Evolutionary conservation across 176 grass and related monocot genomes (phyloP).

Genomic region (Rhynchospora pubera): DNA sequence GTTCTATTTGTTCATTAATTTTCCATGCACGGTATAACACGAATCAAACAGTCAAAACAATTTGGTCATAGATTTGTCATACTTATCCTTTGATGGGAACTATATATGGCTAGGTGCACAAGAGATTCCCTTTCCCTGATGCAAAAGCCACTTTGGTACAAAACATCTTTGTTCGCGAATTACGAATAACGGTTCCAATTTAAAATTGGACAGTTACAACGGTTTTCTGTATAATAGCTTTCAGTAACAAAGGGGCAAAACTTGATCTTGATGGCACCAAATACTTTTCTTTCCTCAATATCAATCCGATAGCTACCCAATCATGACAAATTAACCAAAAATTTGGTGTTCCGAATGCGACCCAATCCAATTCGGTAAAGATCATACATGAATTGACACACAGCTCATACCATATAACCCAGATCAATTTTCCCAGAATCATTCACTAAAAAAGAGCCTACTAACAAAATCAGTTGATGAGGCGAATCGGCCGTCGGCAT

Average conservation of each 20-base stretch:
- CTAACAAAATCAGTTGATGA: constrained; percentile 54
- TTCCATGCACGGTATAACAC: neutral
- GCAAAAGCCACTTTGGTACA: neutral
- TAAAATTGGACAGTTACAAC: neutral
- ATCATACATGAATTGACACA: neutral
- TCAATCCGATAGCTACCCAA: neutral
- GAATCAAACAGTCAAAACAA: neutral
- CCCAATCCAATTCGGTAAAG: neutral
- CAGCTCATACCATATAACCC: neutral
- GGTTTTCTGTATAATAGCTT: neutral
- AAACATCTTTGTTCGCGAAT: neutral
- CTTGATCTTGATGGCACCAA: too few relatives aligned
- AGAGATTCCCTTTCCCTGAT: neutral
- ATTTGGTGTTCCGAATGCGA: neutral
- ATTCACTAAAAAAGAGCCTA: neutral
- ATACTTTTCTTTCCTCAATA: neutral
- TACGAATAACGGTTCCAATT: neutral
- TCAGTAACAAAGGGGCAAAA: too few relatives aligned
- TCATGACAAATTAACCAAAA: neutral
- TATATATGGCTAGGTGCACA: neutral
- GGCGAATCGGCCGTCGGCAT: constrained; percentile 50
- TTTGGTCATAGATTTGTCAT: neutral
- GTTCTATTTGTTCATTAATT: neutral
- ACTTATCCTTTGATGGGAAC: neutral
- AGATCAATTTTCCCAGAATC: neutral